phyloP scores from a whole-genome alignment of 352 stramenopile genomes.

The Globisporangium rhizosaccharum region DNA sequence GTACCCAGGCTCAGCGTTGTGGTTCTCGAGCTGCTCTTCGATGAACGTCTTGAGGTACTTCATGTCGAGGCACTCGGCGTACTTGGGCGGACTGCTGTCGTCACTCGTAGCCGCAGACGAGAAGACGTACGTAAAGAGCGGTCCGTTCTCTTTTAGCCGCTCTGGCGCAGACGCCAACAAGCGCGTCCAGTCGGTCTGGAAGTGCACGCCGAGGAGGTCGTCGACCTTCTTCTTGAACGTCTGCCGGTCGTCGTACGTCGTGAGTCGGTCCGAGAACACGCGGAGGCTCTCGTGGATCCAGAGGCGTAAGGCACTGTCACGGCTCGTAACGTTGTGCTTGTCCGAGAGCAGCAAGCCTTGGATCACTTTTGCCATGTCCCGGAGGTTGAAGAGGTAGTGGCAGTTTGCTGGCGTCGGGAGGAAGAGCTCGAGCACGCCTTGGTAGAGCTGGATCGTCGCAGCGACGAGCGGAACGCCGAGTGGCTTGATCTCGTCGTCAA shows the following conservation, averaged over 20 bases:
- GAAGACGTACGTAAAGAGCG: slow-evolving; percentile 79
- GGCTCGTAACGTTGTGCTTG: slow-evolving; percentile 63
- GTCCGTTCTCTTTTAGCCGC: slow-evolving; percentile 71
- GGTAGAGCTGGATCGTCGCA: slow-evolving; percentile 86
- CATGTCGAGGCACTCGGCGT: slow-evolving; percentile 83
- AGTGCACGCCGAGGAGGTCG: slow-evolving; percentile 66
- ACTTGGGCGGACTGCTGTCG: slow-evolving; percentile 30
- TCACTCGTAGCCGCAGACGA: slow-evolving; percentile 27
- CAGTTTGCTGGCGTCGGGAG: slow-evolving; percentile 87
- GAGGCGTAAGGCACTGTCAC: slow-evolving; percentile 70
- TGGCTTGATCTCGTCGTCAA: slow-evolving; percentile 87
- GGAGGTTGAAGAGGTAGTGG: slow-evolving; percentile 88
- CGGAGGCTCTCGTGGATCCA: slow-evolving; percentile 90
- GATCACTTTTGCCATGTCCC: slow-evolving; percentile 87
- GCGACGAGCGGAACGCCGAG: slow-evolving; percentile 60
- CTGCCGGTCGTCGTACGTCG: slow-evolving; percentile 79
- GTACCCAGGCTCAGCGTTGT: slow-evolving; percentile 87
- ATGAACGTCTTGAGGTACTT: slow-evolving; percentile 85
- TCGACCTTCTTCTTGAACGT: slow-evolving; percentile 88
- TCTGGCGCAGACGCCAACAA: slow-evolving; percentile 54
- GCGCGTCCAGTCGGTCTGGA: slow-evolving; percentile 73
- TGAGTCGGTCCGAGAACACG: slow-evolving; percentile 90
- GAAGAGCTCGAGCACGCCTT: slow-evolving; percentile 78
- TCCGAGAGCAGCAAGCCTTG: slow-evolving; percentile 78
- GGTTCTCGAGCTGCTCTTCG: slow-evolving; percentile 89